Percentiles rank a stretch among this genome's conserved stretches.
Evolutionary conservation across 148 eudicot genomes (phyloP).

Genomic region (Simmondsia chinensis): DNA sequence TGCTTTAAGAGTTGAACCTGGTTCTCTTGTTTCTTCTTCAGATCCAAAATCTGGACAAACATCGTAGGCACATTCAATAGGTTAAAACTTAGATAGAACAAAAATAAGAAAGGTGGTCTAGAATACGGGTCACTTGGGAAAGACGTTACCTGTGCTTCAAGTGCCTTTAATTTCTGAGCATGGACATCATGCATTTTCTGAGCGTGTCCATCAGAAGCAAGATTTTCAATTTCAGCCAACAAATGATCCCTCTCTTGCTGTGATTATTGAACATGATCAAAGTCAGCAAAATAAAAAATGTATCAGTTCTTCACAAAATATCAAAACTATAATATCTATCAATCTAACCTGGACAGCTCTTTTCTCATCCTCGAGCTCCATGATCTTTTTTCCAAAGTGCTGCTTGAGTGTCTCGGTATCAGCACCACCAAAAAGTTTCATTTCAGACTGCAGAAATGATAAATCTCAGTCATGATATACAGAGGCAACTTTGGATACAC

Average conservation of each 20-base stretch:
- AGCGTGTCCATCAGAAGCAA: constrained; percentile 77
- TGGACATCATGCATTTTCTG: constrained; percentile 83
- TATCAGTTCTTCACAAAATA: constrained; percentile 1
- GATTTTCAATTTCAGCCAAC: constrained; percentile 85
- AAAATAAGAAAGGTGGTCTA: background rate
- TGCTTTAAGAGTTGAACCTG: constrained; percentile 94
- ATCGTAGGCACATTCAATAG: constrained; percentile 1
- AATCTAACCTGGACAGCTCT: constrained; percentile 71
- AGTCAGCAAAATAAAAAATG: constrained; percentile 1
- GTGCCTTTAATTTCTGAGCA: constrained; percentile 79
- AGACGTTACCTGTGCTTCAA: constrained; percentile 74
- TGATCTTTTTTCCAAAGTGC: constrained; percentile 89
- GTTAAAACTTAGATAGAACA: background rate
- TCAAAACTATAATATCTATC: background rate
- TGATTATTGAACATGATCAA: constrained; percentile 7
- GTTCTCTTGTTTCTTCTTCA: constrained; percentile 95
- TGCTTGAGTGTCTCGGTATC: constrained; percentile 93
- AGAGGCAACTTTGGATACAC: too few relatives aligned
- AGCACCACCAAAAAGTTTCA: constrained; percentile 81
- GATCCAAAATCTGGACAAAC: constrained; percentile 89
- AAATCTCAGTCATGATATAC: too few relatives aligned
- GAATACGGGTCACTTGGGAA: background rate
- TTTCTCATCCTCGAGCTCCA: constrained; percentile 98
- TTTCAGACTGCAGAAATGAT: constrained; percentile 68
- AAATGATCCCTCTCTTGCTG: constrained; percentile 94